Base-by-base conservation (phyloP, 1,139 yeast genomes). In the Yamadazyma jaroonii region DNA sequence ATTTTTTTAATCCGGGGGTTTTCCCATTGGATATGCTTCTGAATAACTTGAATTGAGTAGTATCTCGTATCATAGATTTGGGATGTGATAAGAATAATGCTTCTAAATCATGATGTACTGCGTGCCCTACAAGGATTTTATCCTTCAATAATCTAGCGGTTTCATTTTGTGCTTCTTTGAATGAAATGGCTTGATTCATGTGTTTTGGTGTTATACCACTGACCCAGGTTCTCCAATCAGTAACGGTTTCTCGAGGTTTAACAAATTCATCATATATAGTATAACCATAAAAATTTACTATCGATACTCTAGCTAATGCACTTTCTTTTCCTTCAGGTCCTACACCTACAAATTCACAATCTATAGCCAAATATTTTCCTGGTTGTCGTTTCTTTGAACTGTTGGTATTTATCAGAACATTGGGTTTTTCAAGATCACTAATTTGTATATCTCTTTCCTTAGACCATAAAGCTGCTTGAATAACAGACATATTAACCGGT, bases 141-240 rank as follows among this genome's bases (percentile, higher is more conserved):
- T 64, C 76, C 3, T 75, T 53, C 9, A 79, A 47, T 11, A 87
- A 44, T 0, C 72, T 70, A 0, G 77, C 57, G 0, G 82, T 82
- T 39, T 64, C 65, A 10, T 61, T 48, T 53, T 84, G 95, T 0
- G 94, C 95, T 25, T 77, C 77, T 44, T 74, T 68, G 49, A 85
- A 84, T 1, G 76, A 47, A 0, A 83, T 67, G 0, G 96, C 97
- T 32, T 70, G 57, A 26, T 67, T 62, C 84, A 89, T 79, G 54
- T 84, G 77, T 7, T 62, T 59, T 0, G 95, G 85, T 2, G 81
- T 68, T 3, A 90, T 78, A 11, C 97, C 97, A 57, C 94, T 82
- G n/a, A 87, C 95, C 86, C 90, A 81, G 0, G 97, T 90, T 57
- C 97, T 73, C 89, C 94, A 90, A 57, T 89, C 95, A 0, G 90